Evolutionary conservation across 2,329 filamentous ascomycete species (phyloP), one percentile per base, ranked within the genome.

Genomic region (Fusarium xylarioides): DNA sequence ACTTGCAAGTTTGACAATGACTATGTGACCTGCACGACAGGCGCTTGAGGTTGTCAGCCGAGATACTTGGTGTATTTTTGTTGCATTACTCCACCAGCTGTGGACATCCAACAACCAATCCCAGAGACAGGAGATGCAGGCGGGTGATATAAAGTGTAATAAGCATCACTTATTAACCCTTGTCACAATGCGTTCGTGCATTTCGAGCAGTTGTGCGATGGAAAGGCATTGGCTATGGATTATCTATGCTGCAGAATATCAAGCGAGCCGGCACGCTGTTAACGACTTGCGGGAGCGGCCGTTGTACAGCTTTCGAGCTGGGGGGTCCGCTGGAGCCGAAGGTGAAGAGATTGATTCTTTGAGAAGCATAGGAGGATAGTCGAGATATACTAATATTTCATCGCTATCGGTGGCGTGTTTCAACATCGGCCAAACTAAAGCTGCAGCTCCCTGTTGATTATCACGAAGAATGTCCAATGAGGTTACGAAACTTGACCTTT

Each of bases 1-100:
- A 16, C 23, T 53, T 38, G 37, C 42, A 42, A 32, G 23, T 54
- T 54, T 30, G n/a, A 32, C 26, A n/a, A 38, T 58, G 38, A 55
- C 30, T 43, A 54, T 40, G 37, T 21, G 37, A 28, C 54, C 49
- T 60, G 19, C 46, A 71, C 49, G 26, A 32, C 57, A 74, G 50
- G 46, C 50, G 23, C 44, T 54, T 54, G 44, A 55, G 44, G 58
- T 63, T 47, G 28, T 38, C 26, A 50, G 54, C 44, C 49, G 30
- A 68, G 70, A 73, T 52, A 28, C 38, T 46, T 61, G 50, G 26
- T 58, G 66, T 55, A 35, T 58, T 60, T 55, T 56, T 57, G 58
- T 66, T 61, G 56, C 54, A 38, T 60, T 63, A 30, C 70, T 71
- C 66, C 66, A 63, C 49, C 63, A 23, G 54, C 49, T 73, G 57